A percentile compares a stretch with the other conserved stretches of the same genome.
These are phyloP conservation scores for Exophiala phaeomuriformis DNA, from an alignment of 2,329 filamentous ascomycete species.

Conservation along the genomic window DNA sequence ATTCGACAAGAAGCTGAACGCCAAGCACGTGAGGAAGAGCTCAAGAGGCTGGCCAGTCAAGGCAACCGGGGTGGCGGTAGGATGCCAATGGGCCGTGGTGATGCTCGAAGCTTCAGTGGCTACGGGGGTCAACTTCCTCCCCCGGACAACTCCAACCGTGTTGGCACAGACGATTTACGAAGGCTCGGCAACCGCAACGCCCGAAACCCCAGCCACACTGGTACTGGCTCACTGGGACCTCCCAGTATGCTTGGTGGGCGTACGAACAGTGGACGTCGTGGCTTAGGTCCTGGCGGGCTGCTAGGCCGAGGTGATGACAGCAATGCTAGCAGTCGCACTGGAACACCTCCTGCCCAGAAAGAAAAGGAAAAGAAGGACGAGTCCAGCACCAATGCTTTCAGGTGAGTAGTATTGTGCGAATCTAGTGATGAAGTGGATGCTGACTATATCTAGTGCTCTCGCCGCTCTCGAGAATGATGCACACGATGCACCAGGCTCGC, in stretches of 20 bases:
- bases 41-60: conserved; percentile 48
- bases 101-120: conserved; percentile 74
- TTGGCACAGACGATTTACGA: conserved; percentile 85
- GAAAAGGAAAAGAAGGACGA: conserved; percentile 52
- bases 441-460: conserved; percentile 37
- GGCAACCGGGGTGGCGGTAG: conserved; percentile 58
- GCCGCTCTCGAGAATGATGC: conserved; percentile 42
- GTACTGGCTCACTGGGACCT: conserved; percentile 60
- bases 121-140: conserved; percentile 58
- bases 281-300: conserved; percentile 65
- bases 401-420: conserved; percentile 54
- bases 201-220: conserved; percentile 55
- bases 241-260: conserved; percentile 82
- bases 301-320: conserved; percentile 75
- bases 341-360: conserved; percentile 67
- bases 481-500: conserved; percentile 43
- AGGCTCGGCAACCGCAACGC: conserved; percentile 64
- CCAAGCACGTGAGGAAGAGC: conserved; percentile 73
- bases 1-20: conserved; percentile 74
- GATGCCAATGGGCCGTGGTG: conserved; percentile 69
- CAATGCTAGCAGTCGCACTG: conserved; percentile 77
- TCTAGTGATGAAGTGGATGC: conserved; percentile 1
- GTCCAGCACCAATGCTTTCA: conserved; percentile 82
- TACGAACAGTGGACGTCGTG: conserved; percentile 78
- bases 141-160: conserved; percentile 66